Base-by-base conservation (phyloP, 495 filamentous ascomycete genomes). In the Cetradonia linearis region DNA sequence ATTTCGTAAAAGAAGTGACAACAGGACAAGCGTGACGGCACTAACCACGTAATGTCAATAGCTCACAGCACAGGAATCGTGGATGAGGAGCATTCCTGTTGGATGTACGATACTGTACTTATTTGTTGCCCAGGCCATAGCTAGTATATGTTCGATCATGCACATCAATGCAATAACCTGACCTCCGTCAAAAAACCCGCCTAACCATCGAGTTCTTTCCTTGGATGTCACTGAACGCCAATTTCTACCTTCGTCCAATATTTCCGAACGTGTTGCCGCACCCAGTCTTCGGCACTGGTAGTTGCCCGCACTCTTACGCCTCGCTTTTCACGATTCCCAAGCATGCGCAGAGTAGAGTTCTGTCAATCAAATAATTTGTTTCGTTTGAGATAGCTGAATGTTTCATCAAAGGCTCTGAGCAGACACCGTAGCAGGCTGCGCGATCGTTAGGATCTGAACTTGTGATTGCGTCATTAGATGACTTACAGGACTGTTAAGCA, bases 401-500 rank as follows among this genome's bases (percentile, higher is more conserved):
- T 16, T 23, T 2, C 23, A 62, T 58, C 47, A 77, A 67, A 72
- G 77, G 65, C 75, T 77, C 67, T 77, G 75, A 10, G 75, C 75
- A 50, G 75, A 77, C 59, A 77, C 75, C 31, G 68, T 66, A 58
- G 75, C 75, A 63, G 75, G 75, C 75, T 77, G 62, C 49, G 58
- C 44, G 11, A 30, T 6, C n/a, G 31, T 61, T 31, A 61, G 59
- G 13, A 34, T 0, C 5, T 16, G 5, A 9, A 38, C 13, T 56
- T 8, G 31, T 18, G 11, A 4, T 16, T 37, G 7, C 27, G 23
- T 16, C 30, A 13, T 18, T 3, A 31, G 13, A 1, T 42, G 58
- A 82, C 83, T 75, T 83, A 95, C 89, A 69, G 91, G 91, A 76
- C 89, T 94, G 76, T 90, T 95, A 44, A 96, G 77, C 81, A 95